Conservation (phyloP, 768 basidiomycete genomes). For the Hortiboletus flavorubellus region DNA sequence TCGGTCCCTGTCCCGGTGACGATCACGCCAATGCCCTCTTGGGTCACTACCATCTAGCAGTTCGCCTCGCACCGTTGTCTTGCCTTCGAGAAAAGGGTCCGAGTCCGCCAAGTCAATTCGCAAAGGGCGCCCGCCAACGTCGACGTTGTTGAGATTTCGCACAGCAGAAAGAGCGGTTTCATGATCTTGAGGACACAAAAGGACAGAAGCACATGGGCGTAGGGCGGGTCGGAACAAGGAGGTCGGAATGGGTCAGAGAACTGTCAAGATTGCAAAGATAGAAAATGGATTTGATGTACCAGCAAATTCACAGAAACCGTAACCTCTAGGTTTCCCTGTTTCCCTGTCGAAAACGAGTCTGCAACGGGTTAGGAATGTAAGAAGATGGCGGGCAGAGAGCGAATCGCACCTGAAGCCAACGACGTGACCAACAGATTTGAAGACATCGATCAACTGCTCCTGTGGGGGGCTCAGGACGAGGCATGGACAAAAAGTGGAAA, state of each 20-base stretch:
- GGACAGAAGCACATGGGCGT: constrained; percentile 11
- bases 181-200: constrained; percentile 58
- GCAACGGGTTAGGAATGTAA: constrained; percentile 3
- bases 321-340: constrained; percentile 92
- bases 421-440: constrained; percentile 86
- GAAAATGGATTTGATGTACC: constrained; percentile 54
- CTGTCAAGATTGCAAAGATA: constrained; percentile 20
- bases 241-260: constrained; percentile 39
- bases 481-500: neutral
- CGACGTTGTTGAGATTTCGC: constrained; percentile 89
- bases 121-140: constrained; percentile 88
- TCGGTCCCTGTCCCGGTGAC: constrained; percentile 50
- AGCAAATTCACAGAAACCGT: constrained; percentile 91
- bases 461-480: constrained; percentile 22
- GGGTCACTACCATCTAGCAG: constrained; percentile 61
- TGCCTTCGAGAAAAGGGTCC: constrained; percentile 87
- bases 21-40: constrained; percentile 39
- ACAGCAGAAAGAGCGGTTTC: constrained; percentile 95
- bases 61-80: constrained; percentile 84
- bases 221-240: constrained; percentile 14
- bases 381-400: neutral
- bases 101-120: constrained; percentile 94
- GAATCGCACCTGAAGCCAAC: constrained; percentile 74
- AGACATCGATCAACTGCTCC: constrained; percentile 85
- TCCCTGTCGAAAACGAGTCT: constrained; percentile 89